phyloP scores from a whole-genome alignment of 306 rosid species.

The Luffa aegyptiaca region DNA sequence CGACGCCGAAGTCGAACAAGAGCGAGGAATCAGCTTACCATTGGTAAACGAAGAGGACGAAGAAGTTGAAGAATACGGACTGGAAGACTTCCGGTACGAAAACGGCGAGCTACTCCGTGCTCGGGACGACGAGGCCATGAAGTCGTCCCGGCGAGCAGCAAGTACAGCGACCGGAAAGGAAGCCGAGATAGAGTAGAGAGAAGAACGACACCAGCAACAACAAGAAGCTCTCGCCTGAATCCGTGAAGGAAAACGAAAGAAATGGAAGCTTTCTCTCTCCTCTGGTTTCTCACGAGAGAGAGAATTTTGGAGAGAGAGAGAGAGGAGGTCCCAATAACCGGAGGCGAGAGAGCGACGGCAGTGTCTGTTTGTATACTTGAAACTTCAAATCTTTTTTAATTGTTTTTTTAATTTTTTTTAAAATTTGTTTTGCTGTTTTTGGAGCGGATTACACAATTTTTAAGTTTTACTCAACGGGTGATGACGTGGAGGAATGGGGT shows the following conservation, averaged over 20 bases:
- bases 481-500: background rate
- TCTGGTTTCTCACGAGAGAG: conserved; percentile 1
- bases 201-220: conserved; percentile 24
- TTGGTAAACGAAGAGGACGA: conserved; percentile 75
- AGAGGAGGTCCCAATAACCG: background rate
- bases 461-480: background rate
- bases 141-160: conserved; percentile 32
- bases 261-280: conserved; percentile 25
- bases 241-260: conserved; percentile 35
- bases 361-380: conserved; percentile 56
- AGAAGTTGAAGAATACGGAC: conserved; percentile 84
- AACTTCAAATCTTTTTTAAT: conserved; percentile 13
- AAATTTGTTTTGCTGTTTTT: background rate
- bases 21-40: conserved; percentile 79
- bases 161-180: background rate
- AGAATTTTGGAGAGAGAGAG: background rate
- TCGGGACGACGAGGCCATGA: conserved; percentile 93
- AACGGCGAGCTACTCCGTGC: conserved; percentile 96
- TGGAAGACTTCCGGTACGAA: conserved; percentile 74
- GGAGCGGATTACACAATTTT: background rate
- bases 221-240: conserved; percentile 73
- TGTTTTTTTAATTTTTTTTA: background rate
- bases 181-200: background rate
- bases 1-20: conserved; percentile 68
- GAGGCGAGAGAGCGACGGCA: conserved; percentile 15